phyloP scores from a whole-genome alignment of 2,329 filamentous ascomycete species.

The Scedosporium boydii region DNA sequence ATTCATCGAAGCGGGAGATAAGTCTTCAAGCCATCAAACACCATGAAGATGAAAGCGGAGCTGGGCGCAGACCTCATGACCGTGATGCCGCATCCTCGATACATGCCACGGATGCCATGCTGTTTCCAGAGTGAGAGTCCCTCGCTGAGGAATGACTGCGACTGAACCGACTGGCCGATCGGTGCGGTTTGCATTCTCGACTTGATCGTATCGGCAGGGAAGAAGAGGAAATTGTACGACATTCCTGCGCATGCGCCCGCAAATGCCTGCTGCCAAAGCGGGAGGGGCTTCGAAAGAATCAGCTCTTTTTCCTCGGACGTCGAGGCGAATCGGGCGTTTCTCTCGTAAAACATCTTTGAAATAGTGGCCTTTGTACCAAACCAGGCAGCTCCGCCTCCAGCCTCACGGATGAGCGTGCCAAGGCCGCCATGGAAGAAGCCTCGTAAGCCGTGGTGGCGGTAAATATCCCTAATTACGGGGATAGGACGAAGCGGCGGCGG shows the following conservation, averaged over 20 bases:
- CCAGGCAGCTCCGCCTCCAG: conserved; percentile 88
- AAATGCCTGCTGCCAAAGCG: conserved; percentile 77
- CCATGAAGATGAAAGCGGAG: conserved; percentile 95
- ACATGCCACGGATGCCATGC: conserved; percentile 75
- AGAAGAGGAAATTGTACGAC: conserved; percentile 95
- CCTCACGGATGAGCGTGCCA: conserved; percentile 88
- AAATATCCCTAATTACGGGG: conserved; percentile 67
- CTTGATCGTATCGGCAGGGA: conserved; percentile 95
- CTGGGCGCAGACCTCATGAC: conserved; percentile 80
- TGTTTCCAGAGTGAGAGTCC: conserved; percentile 67
- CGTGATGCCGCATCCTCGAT: conserved; percentile 91
- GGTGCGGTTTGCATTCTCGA: conserved; percentile 91
- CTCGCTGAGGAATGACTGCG: conserved; percentile 64
- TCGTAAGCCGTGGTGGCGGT: conserved; percentile 67
- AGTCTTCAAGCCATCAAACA: conserved; percentile 79
- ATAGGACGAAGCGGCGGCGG: conserved; percentile 51
- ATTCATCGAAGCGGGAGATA: conserved; percentile 43
- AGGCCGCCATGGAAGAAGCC: conserved; percentile 96
- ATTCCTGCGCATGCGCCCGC: conserved; percentile 84
- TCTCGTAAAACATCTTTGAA: conserved; percentile 57
- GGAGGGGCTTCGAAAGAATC: conserved; percentile 46
- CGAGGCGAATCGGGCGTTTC: conserved; percentile 34
- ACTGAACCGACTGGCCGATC: conserved; percentile 43
- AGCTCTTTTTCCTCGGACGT: conserved; percentile 29
- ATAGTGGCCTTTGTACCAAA: conserved; percentile 85